These are phyloP conservation scores for Chytriomyces confervae DNA, from an alignment of 192 early-diverging fungal species.

Conservation along the genomic window DNA sequence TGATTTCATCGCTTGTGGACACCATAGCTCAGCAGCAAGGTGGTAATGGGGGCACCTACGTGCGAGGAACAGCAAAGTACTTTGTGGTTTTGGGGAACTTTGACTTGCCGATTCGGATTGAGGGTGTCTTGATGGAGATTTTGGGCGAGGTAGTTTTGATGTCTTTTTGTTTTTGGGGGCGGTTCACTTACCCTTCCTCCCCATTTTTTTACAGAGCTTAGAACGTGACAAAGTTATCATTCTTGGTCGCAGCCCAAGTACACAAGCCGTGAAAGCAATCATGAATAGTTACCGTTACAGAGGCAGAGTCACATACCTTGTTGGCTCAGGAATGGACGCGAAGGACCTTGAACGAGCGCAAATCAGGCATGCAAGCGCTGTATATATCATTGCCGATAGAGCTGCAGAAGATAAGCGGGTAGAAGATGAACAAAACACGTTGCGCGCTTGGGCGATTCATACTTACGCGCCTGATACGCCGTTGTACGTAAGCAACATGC, in stretches of 20 bases:
- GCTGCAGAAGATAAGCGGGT: slow-evolving; percentile 51
- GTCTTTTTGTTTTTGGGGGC: not conserved
- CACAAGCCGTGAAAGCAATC: slow-evolving; percentile 30
- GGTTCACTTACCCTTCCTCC: not conserved
- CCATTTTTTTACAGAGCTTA: not conserved
- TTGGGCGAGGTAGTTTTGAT: slow-evolving; percentile 23
- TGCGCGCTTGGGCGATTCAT: slow-evolving; percentile 71
- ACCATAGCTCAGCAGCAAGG: slow-evolving; percentile 31
- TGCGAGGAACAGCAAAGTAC: slow-evolving; percentile 33
- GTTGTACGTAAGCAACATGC: slow-evolving; percentile 66
- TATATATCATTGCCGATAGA: slow-evolving; percentile 53
- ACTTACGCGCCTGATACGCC: slow-evolving; percentile 62
- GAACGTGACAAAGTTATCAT: slow-evolving; percentile 39
- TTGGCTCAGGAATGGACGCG: slow-evolving; percentile 44
- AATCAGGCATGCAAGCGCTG: slow-evolving; percentile 40
- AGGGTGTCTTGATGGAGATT: slow-evolving; percentile 39
- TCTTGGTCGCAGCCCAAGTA: slow-evolving; percentile 34
- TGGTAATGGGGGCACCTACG: slow-evolving; percentile 40
- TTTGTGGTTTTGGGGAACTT: slow-evolving; percentile 49
- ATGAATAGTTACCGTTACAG: slow-evolving; percentile 35
- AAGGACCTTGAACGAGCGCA: slow-evolving; percentile 46
- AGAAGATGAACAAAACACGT: slow-evolving; percentile 74
- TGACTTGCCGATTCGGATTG: not conserved
- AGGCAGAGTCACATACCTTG: slow-evolving; percentile 45
- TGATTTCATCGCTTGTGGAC: slow-evolving; percentile 44